phyloP scores from a whole-genome alignment of 148 eudicot genomes.

The Nyssa sinensis region DNA sequence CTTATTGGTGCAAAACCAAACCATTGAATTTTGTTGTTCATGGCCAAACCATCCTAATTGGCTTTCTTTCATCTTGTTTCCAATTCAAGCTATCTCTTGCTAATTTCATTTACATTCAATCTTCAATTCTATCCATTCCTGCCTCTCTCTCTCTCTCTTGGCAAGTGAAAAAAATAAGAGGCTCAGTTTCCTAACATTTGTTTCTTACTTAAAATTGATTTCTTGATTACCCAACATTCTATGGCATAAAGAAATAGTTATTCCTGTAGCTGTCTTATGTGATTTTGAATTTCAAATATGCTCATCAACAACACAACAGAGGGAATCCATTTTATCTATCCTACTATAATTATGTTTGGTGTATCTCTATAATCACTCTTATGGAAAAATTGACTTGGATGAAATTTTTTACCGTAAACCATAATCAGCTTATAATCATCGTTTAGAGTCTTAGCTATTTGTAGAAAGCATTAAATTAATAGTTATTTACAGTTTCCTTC shows the following conservation, averaged over 20 bases:
- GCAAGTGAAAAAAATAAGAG: too few relatives aligned
- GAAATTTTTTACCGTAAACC: too few relatives aligned
- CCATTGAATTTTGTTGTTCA: not conserved
- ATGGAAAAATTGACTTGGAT: not conserved
- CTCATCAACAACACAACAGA: not conserved
- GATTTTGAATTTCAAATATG: not conserved
- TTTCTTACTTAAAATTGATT: not conserved
- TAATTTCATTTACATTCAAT: not conserved
- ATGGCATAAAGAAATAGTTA: not conserved
- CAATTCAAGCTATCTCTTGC: not conserved
- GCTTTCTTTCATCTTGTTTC: not conserved
- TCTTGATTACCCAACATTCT: not conserved
- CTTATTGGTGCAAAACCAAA: not conserved
- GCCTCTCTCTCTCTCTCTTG: too few relatives aligned
- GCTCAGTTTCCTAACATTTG: not conserved
- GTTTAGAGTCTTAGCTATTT: not conserved
- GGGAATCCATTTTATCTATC: not conserved
- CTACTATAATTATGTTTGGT: not conserved
- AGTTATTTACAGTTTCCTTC: not conserved
- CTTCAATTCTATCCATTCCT: not conserved
- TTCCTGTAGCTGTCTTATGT: not conserved
- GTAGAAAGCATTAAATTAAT: not conserved
- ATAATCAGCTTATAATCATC: too few relatives aligned
- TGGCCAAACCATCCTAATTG: not conserved
- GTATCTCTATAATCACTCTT: too few relatives aligned